These are phyloP conservation scores for Chalciporus pseudorubinellus DNA, from an alignment of 768 basidiomycete species.

Conservation along the genomic window DNA sequence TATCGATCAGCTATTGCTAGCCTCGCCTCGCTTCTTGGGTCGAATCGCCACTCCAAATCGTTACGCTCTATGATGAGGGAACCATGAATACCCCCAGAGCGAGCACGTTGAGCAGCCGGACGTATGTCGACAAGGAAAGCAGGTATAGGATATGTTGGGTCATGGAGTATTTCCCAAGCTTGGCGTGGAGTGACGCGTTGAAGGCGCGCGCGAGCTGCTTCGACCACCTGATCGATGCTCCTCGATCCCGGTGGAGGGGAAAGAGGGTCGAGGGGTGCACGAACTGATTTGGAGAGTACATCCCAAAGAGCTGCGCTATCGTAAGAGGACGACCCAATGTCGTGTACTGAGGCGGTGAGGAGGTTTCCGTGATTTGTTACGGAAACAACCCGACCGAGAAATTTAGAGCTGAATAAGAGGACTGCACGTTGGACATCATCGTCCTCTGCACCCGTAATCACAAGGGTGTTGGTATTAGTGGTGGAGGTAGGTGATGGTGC, in stretches of 20 bases:
- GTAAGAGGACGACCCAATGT: conserved; percentile 52
- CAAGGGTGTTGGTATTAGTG: conserved; percentile 41
- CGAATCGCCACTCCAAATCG: conserved; percentile 77
- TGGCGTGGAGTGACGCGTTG: conserved; percentile 60
- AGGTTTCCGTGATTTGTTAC: conserved; percentile 34
- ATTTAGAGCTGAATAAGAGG: conserved; percentile 63
- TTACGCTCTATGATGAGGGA: conserved; percentile 76
- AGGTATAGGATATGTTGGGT: conserved; percentile 52
- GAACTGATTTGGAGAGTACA: conserved; percentile 61
- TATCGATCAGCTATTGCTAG: conserved; percentile 71
- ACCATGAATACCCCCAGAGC: conserved; percentile 59
- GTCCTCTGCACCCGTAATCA: conserved; percentile 56
- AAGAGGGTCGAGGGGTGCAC: conserved; percentile 58
- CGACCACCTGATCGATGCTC: conserved; percentile 56
- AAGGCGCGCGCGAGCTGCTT: conserved; percentile 57
- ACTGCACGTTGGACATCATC: conserved; percentile 65
- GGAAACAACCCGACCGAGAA: conserved; percentile 56
- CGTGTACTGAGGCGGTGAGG: conserved; percentile 49
- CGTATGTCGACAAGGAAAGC: conserved; percentile 79
- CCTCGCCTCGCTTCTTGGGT: conserved; percentile 59
- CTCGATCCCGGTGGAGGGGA: conserved; percentile 63
- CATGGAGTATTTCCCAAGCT: conserved; percentile 59
- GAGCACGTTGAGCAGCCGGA: conserved; percentile 55
- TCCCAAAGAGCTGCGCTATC: conserved; percentile 71
- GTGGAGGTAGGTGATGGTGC: conserved; percentile 26